Percentiles rank a stretch among this genome's conserved stretches.
phyloP scores from a whole-genome alignment of 2,329 filamentous ascomycete species.

The Trichoderma oligosporum region DNA sequence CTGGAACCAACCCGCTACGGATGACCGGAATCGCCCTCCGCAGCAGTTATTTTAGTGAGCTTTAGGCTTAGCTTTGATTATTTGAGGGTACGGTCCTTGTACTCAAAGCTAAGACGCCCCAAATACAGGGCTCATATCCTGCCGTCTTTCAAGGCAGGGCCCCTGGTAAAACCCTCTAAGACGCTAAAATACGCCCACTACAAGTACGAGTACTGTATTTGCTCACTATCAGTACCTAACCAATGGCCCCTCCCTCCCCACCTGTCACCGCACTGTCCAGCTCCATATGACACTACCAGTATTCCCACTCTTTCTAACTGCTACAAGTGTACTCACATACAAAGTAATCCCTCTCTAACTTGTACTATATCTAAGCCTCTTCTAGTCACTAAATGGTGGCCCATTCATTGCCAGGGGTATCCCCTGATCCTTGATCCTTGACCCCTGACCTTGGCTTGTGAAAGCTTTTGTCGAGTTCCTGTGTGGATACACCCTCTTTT shows the following conservation, averaged over 20 bases:
- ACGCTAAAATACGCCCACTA: background rate
- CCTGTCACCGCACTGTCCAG: constrained; percentile 21
- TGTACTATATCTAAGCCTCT: background rate
- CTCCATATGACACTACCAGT: background rate
- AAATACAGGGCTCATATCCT: background rate
- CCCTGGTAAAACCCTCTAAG: background rate
- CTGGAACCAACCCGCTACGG: background rate
- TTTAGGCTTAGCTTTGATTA: background rate
- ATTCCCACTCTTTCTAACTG: background rate
- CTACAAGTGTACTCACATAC: background rate
- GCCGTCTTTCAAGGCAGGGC: background rate
- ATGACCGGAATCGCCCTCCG: constrained; percentile 11
- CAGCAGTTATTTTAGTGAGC: background rate
- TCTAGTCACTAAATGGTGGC: background rate
- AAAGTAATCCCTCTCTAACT: background rate
- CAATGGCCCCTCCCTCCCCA: constrained; percentile 3
- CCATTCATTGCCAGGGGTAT: too few relatives aligned
- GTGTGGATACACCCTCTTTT: background rate
- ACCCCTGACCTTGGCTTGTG: constrained; percentile 14
- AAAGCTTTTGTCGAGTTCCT: constrained; percentile 9
- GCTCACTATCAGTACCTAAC: too few relatives aligned
- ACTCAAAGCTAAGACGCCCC: background rate
- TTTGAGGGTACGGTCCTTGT: too few relatives aligned
- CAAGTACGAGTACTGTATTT: too few relatives aligned
- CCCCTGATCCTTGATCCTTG: background rate